Base-by-base conservation (phyloP, 495 filamentous ascomycete genomes). In the Aspergillus campestris region DNA sequence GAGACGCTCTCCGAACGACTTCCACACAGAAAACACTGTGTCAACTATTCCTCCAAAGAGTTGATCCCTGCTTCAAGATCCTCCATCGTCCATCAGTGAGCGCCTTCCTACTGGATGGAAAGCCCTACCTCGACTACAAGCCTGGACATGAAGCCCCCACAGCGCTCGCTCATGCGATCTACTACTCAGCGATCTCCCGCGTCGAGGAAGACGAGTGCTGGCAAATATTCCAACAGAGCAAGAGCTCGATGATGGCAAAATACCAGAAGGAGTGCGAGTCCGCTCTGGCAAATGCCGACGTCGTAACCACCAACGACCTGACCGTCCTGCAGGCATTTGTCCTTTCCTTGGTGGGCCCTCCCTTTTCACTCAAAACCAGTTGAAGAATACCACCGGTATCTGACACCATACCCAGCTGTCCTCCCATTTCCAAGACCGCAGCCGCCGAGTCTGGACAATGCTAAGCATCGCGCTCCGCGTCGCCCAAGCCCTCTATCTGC, bases 401-500 rank as follows among this genome's bases (percentile, higher is more conserved):
- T 37, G 12, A 38, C 28, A 66, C 4, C 34, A 53, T 34, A 53
- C 61, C 34, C 55, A 72, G 57, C 62, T 74, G 40, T 68, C 74
- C 3, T 55, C 65, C n/a, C 53, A 65, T 50, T 48, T 61, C 42
- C 53, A 74, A 65, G 57, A 66, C 31, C 60, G 61, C 47, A 62
- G 55, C 44, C 57, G 64, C 42, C 57, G 64, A 39, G 55, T 62
- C n/a, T 79, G 76, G 75, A 79, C 75, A 38, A 68, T 87, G 53
- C 73, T 82, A 2, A 78, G 80, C 14, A 74, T 89, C 36, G 80
- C 77, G 0, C 74, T 87, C 5, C 74, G 84, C 39, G 77, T 86
- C 18, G 82, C 75, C 2, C 82, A 86, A 55, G 75, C 80, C 8
- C 62, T 86, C 15, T 82, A 75, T 14, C 72, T 87, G 18, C 81